Evolutionary conservation across 768 basidiomycete species (phyloP).

Genomic region (Leccinum longicurvipes): DNA sequence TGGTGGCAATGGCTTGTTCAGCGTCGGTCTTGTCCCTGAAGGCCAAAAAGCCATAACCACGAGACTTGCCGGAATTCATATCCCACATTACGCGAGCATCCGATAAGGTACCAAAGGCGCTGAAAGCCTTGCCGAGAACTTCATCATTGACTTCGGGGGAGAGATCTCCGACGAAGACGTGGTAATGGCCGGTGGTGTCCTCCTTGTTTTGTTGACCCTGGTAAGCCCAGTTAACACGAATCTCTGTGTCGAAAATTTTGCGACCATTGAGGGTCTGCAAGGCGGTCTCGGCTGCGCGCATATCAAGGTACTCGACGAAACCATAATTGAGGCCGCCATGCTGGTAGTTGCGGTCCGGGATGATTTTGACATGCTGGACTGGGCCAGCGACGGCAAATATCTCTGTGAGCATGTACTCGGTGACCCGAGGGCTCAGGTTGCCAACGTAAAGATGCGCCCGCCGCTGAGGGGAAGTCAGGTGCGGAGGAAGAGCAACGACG

Average conservation of each 20-base stretch:
- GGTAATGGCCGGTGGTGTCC: conserved; percentile 95
- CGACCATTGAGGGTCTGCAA: conserved; percentile 97
- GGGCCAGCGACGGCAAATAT: conserved; percentile 96
- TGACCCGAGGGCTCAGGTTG: conserved; percentile 95
- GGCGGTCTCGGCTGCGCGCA: conserved; percentile 99
- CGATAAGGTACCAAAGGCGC: conserved; percentile 92
- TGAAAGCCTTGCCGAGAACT: conserved; percentile 94
- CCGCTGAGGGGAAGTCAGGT: conserved; percentile 44
- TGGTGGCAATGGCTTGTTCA: conserved; percentile 97
- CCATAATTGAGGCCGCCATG: conserved; percentile 99
- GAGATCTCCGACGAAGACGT: conserved; percentile 99
- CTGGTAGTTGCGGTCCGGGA: conserved; percentile 98
- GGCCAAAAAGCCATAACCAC: conserved; percentile 97
- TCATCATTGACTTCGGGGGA: conserved; percentile 99
- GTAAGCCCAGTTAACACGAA: conserved; percentile 99
- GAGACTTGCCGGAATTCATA: conserved; percentile 98
- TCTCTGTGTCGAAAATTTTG: conserved; percentile 99
- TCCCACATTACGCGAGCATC: conserved; percentile 99
- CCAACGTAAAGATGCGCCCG: conserved; percentile 99
- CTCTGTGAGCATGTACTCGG: conserved; percentile 98
- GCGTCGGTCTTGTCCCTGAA: conserved; percentile 99
- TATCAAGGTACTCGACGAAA: conserved; percentile 98
- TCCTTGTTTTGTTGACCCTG: conserved; percentile 98
- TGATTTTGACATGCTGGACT: conserved; percentile 99
- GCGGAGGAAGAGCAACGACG: background rate